These are phyloP conservation scores for Rhynchosporium agropyri DNA, from an alignment of 2,329 filamentous ascomycete species.

Conservation along the genomic window DNA sequence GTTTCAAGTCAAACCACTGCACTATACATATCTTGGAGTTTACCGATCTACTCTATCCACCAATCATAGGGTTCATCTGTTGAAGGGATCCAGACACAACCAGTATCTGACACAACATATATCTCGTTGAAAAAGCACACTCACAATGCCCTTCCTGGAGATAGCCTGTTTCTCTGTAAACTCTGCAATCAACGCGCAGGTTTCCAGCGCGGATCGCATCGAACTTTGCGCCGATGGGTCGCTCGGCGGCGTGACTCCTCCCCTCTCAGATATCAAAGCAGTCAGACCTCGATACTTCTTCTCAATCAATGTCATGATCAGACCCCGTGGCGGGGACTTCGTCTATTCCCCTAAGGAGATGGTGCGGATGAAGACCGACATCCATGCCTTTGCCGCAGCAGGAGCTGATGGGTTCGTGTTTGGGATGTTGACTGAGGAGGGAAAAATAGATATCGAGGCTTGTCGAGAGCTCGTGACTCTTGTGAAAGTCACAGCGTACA, in stretches of 20 bases:
- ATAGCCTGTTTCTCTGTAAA: constrained; percentile 51
- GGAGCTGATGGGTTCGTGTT: constrained; percentile 54
- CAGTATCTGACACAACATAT: no score
- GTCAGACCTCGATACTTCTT: constrained; percentile 36
- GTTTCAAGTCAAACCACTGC: no score
- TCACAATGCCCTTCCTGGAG: constrained; percentile 44
- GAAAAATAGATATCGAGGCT: constrained; percentile 46
- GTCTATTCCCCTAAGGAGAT: constrained; percentile 48
- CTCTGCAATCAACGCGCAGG: constrained; percentile 48
- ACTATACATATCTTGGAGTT: no score
- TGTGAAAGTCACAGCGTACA: constrained; percentile 36
- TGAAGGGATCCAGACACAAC: no score
- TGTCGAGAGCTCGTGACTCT: constrained; percentile 48
- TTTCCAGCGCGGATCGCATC: constrained; percentile 51
- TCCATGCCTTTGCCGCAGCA: constrained; percentile 43
- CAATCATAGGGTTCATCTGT: no score
- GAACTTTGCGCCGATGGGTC: constrained; percentile 51
- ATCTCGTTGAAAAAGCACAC: no score
- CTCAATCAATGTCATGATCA: constrained; percentile 56
- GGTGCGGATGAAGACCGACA: constrained; percentile 47
- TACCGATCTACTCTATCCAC: no score
- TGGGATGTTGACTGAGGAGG: constrained; percentile 46
- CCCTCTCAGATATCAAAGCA: constrained; percentile 34
- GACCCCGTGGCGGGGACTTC: constrained; percentile 52
- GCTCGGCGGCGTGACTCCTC: constrained; percentile 49